Evolutionary conservation across 345 rosid species (phyloP).

Genomic region (Linum trigynum): DNA sequence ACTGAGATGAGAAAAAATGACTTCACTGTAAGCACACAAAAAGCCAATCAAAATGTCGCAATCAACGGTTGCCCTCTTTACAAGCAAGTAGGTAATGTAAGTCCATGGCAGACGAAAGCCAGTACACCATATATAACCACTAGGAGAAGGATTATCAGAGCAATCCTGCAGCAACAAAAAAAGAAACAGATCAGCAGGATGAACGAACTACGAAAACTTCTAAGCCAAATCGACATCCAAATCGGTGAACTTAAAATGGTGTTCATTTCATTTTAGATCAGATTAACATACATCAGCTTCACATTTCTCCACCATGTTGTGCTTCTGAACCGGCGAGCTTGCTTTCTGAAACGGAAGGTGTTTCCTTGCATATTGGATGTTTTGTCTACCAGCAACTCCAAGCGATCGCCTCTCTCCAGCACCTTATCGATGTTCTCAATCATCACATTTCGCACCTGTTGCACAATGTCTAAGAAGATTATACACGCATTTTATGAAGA

Average conservation of each 20-base stretch:
- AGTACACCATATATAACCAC: slow-evolving; percentile 57
- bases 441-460: slow-evolving; percentile 83
- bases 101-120: slow-evolving; percentile 78
- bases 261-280: neutral
- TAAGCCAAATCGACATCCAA: too few species aligned
- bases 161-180: slow-evolving; percentile 42
- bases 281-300: slow-evolving; percentile 61
- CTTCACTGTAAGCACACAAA: slow-evolving; percentile 2
- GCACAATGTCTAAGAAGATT: neutral
- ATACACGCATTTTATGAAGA: neutral
- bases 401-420: slow-evolving; percentile 82
- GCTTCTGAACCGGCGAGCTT: slow-evolving; percentile 78
- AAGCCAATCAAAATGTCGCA: slow-evolving; percentile 12
- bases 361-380: slow-evolving; percentile 92
- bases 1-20: slow-evolving; percentile 3
- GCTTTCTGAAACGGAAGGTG: slow-evolving; percentile 89
- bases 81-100: slow-evolving; percentile 61
- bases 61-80: slow-evolving; percentile 27
- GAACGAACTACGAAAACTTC: too few species aligned
- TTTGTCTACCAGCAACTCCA: slow-evolving; percentile 94
- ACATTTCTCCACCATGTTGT: slow-evolving; percentile 91
- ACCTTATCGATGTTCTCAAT: slow-evolving; percentile 92
- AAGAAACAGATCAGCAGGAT: slow-evolving; percentile 15
- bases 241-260: too few species aligned
- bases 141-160: slow-evolving; percentile 44